A percentile compares a stretch with the other conserved stretches of the same genome.
phyloP scores from a whole-genome alignment of 257 asterid genomes.

The Nicotiana paniculata region DNA sequence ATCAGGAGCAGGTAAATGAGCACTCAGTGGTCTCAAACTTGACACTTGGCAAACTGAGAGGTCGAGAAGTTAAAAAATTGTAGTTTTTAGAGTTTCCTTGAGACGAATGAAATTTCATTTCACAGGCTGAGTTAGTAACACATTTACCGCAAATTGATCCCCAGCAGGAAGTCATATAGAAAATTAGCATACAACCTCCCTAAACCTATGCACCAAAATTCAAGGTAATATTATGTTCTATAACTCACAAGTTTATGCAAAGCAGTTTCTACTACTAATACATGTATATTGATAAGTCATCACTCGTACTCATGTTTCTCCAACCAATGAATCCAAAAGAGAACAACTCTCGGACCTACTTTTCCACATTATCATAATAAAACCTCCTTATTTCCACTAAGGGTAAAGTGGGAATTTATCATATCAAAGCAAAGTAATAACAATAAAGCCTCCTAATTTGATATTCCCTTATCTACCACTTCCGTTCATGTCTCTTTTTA shows the following conservation, averaged over 20 bases:
- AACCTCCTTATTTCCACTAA: background rate
- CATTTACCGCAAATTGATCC: background rate
- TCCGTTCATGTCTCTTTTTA: background rate
- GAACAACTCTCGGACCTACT: background rate
- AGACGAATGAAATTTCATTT: background rate
- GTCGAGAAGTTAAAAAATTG: background rate
- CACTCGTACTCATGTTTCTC: background rate
- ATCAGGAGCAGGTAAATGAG: background rate
- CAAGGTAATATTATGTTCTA: background rate
- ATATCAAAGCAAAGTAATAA: background rate
- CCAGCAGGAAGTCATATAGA: background rate
- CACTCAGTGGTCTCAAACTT: background rate
- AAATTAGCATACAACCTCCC: background rate
- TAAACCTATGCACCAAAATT: background rate
- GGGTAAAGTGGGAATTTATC: background rate
- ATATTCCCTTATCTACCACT: background rate
- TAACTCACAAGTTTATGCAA: background rate
- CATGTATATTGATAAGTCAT: background rate
- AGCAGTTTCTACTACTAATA: background rate
- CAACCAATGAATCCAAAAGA: background rate
- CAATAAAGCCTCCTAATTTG: background rate
- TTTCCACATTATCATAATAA: background rate
- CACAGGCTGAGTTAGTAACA: background rate
- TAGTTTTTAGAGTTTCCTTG: background rate
- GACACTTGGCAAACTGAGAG: background rate